These are phyloP conservation scores for Debaryomycetaceae sp. DNA, from an alignment of 1,139 yeast species.

Conservation along the genomic window DNA sequence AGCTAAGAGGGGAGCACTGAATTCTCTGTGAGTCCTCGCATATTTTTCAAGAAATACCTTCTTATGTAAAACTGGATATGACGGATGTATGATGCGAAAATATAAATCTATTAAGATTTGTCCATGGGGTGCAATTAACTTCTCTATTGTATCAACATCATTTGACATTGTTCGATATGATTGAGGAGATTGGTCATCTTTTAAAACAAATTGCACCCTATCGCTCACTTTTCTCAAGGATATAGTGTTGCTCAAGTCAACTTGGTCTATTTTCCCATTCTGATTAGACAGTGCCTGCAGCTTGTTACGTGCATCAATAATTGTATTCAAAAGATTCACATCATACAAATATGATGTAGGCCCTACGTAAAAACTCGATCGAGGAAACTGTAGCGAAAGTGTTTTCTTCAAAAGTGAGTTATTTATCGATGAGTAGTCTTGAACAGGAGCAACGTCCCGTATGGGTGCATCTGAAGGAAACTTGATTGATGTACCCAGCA, in stretches of 20 bases:
- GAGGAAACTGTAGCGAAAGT: constrained; percentile 59
- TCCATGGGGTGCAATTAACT: constrained; percentile 75
- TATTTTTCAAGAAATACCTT: constrained; percentile 75
- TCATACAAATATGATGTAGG: constrained; percentile 68
- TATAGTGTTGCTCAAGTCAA: constrained; percentile 54
- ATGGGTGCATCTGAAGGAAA: constrained; percentile 53
- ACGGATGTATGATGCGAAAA: constrained; percentile 73
- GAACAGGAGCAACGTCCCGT: constrained; percentile 52
- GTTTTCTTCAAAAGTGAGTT: constrained; percentile 45
- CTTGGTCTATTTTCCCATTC: constrained; percentile 53
- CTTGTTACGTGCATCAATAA: constrained; percentile 42
- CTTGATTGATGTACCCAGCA: constrained; percentile 9
- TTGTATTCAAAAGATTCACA: constrained; percentile 50
- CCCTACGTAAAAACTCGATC: constrained; percentile 75
- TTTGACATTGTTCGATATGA: constrained; percentile 60
- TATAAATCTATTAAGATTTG: constrained; percentile 66
- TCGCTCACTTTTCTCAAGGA: constrained; percentile 67
- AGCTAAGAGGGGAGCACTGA: constrained; percentile 73
- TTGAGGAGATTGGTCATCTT: constrained; percentile 70
- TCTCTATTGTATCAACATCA: constrained; percentile 69
- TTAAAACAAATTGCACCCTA: constrained; percentile 59
- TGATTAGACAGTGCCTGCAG: constrained; percentile 11
- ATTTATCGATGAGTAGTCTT: constrained; percentile 52
- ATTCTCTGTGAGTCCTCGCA: constrained; percentile 70
- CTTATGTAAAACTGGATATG: constrained; percentile 74